These are phyloP conservation scores for Coemansia sp. DNA, from an alignment of 192 early-diverging fungal species.

Conservation along the genomic window DNA sequence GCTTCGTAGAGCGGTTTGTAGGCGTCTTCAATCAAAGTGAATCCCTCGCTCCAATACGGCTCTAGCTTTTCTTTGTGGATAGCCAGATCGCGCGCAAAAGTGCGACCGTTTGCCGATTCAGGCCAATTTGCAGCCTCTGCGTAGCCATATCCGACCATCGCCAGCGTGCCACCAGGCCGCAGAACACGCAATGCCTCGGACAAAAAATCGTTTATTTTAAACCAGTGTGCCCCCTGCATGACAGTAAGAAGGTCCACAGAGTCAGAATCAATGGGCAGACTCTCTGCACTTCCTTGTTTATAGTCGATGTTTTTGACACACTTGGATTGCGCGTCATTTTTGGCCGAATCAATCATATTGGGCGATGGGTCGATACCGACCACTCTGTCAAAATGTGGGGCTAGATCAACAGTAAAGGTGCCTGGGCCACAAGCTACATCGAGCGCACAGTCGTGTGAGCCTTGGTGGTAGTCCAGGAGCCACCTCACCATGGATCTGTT, in stretches of 20 bases:
- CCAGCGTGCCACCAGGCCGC: slow-evolving; percentile 31
- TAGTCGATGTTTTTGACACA: slow-evolving; percentile 19
- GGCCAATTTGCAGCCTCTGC: slow-evolving; percentile 20
- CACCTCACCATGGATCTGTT: slow-evolving; percentile 4
- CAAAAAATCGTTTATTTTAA: slow-evolving; percentile 14
- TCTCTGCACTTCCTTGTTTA: slow-evolving; percentile 16
- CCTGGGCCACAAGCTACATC: slow-evolving; percentile 41
- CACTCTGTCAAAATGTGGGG: slow-evolving; percentile 11
- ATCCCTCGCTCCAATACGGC: slow-evolving; percentile 22
- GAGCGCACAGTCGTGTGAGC: slow-evolving; percentile 1
- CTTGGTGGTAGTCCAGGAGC: slow-evolving; percentile 26
- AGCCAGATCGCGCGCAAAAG: slow-evolving; percentile 17
- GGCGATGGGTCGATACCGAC: slow-evolving; percentile 23
- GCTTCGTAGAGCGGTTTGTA: slow-evolving; percentile 5
- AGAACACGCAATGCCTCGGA: slow-evolving; percentile 26
- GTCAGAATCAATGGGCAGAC: slow-evolving; percentile 12
- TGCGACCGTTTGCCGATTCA: slow-evolving; percentile 3
- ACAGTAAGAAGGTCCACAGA: slow-evolving; percentile 34
- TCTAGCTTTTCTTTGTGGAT: slow-evolving; percentile 1
- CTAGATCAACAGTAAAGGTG: slow-evolving; percentile 19
- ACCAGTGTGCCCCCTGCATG: slow-evolving; percentile 43
- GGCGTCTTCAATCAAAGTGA: slow-evolving; percentile 8
- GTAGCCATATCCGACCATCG: slow-evolving; percentile 30
- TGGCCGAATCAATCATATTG: slow-evolving; percentile 27
- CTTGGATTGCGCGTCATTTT: neutral